These are phyloP conservation scores for Fomes fomentarius DNA, from an alignment of 1,284 basidiomycete genomes.

Conservation along the genomic window DNA sequence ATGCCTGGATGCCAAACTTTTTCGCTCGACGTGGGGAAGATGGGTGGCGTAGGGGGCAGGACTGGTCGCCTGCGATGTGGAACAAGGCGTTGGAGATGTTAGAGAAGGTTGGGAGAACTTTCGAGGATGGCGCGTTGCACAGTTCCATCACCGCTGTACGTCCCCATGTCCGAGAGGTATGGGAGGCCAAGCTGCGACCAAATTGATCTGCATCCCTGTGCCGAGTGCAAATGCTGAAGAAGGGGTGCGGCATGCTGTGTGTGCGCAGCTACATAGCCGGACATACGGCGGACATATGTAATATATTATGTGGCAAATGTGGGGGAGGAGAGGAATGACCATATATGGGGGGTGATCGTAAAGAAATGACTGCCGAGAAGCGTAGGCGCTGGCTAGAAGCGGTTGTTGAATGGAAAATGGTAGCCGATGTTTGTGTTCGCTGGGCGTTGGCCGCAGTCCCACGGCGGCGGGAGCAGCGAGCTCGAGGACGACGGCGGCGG, in stretches of 20 bases:
- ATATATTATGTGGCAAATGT: background rate
- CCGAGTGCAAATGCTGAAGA: too few relatives aligned
- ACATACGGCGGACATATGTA: background rate
- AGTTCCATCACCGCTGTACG: conserved; percentile 52
- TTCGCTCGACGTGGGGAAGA: conserved; percentile 45
- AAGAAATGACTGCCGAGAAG: conserved; percentile 10
- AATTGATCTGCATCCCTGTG: conserved; percentile 39
- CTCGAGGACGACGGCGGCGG: background rate
- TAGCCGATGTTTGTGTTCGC: background rate
- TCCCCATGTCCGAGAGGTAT: conserved; percentile 52
- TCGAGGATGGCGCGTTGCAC: conserved; percentile 52
- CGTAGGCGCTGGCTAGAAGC: conserved; percentile 5
- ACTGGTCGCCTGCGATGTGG: conserved; percentile 75
- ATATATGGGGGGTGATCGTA: background rate
- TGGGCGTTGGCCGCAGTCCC: background rate
- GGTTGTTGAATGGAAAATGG: background rate
- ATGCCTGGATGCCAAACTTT: conserved; percentile 52
- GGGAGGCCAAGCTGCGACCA: conserved; percentile 52
- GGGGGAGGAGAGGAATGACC: background rate
- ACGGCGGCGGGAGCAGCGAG: background rate
- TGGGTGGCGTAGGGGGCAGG: conserved; percentile 63
- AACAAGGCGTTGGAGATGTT: conserved; percentile 50
- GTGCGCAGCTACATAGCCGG: too few relatives aligned
- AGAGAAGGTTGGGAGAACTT: conserved; percentile 49
- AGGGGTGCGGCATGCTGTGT: too few relatives aligned